Conservation (phyloP, 2,329 filamentous ascomycete genomes). For the Curvularia verruculosa region DNA sequence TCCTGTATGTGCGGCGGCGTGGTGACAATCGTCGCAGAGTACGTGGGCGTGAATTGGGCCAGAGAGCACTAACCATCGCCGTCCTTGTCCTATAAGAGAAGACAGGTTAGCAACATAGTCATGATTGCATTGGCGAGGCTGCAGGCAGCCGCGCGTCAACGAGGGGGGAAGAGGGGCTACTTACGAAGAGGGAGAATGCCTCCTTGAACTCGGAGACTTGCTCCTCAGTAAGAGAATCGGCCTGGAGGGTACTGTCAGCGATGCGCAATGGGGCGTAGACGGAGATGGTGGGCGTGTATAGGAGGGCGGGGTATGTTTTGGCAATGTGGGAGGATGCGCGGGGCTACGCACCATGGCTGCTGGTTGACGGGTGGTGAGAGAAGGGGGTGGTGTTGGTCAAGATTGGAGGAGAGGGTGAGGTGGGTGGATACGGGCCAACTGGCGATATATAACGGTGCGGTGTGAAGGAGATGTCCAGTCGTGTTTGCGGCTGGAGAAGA, state of each 20-base stretch:
- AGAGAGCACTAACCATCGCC: constrained; percentile 57
- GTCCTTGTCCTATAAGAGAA: constrained; percentile 60
- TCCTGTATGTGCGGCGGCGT: constrained; percentile 6
- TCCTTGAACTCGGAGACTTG: constrained; percentile 99
- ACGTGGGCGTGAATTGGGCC: constrained; percentile 1
- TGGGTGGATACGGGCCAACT: constrained; percentile 8
- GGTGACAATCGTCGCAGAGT: constrained; percentile 1
- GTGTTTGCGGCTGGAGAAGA: constrained; percentile 40
- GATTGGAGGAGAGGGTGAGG: background rate
- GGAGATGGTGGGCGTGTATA: constrained; percentile 35
- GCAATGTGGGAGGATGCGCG: constrained; percentile 26
- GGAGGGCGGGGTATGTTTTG: constrained; percentile 46
- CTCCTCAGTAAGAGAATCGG: constrained; percentile 98
- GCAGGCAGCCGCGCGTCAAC: constrained; percentile 33
- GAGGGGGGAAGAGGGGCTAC: constrained; percentile 50
- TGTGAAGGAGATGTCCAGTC: constrained; percentile 25
- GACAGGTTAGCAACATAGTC: constrained; percentile 33
- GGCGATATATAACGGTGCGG: constrained; percentile 26
- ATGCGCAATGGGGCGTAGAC: constrained; percentile 12
- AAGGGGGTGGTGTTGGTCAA: constrained; percentile 1
- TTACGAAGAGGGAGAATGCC: constrained; percentile 99
- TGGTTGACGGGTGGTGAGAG: constrained; percentile 16
- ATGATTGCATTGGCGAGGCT: background rate
- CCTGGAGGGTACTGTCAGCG: constrained; percentile 61
- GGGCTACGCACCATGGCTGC: constrained; percentile 48